phyloP scores from a whole-genome alignment of 2,329 filamentous ascomycete species.

The Zopfia rhizophila region DNA sequence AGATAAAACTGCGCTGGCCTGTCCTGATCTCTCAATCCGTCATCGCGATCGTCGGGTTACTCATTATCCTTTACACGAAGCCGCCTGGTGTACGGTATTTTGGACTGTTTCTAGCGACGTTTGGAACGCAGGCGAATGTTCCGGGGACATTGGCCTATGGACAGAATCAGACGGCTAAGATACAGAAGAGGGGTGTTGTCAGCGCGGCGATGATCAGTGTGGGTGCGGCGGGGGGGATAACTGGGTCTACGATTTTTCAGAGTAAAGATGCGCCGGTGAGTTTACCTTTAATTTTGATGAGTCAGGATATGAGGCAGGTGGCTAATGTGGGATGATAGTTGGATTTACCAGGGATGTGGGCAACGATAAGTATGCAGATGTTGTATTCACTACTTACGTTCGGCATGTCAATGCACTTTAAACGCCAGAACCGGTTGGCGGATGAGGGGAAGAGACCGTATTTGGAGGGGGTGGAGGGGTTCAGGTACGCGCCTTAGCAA shows the following conservation, averaged over 20 bases:
- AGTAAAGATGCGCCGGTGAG: conserved; percentile 37
- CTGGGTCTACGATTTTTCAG: conserved; percentile 38
- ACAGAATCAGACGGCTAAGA: conserved; percentile 42
- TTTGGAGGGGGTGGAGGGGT: conserved; percentile 39
- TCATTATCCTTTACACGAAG: conserved; percentile 33
- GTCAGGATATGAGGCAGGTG: conserved; percentile 1
- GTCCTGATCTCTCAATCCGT: conserved; percentile 32
- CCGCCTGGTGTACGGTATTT: conserved; percentile 37
- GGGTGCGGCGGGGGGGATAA: conserved; percentile 38
- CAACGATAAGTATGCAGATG: conserved; percentile 38
- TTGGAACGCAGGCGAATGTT: conserved; percentile 30
- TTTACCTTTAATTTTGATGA: conserved; percentile 1
- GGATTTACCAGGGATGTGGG: conserved; percentile 42
- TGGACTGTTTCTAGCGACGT: conserved; percentile 36
- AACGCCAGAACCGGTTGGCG: conserved; percentile 32
- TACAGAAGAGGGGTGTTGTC: conserved; percentile 43
- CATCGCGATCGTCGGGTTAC: conserved; percentile 29
- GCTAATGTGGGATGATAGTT: conserved; percentile 21
- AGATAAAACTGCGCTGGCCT: conserved; percentile 33
- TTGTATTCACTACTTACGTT: conserved; percentile 35
- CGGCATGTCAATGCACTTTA: conserved; percentile 38
- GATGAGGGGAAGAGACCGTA: conserved; percentile 32
- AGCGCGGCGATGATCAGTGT: conserved; percentile 42
- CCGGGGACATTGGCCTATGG: conserved; percentile 36
- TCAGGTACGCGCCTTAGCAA: conserved; percentile 35